Percentiles rank a stretch among this genome's conserved stretches.
phyloP scores from a whole-genome alignment of 768 basidiomycete genomes.

The Lactarius trivialis region DNA sequence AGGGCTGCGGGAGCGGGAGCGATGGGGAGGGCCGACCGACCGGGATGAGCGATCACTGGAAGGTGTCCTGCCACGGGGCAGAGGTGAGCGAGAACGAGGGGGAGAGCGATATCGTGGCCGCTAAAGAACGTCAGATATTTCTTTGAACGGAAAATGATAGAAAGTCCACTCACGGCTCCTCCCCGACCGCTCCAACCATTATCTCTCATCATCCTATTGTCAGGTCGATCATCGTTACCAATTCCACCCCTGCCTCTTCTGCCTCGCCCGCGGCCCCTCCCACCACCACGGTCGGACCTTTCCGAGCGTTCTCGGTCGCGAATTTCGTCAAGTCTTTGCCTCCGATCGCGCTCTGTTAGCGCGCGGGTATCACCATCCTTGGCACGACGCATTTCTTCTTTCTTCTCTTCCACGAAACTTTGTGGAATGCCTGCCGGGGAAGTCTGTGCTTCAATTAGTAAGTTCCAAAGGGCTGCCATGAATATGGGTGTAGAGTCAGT shows the following conservation, averaged over 20 bases:
- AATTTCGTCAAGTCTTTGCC: slow-evolving; percentile 62
- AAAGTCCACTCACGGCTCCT: slow-evolving; percentile 40
- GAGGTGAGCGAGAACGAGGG: slow-evolving; percentile 32
- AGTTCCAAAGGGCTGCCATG: slow-evolving; percentile 83
- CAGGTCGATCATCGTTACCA: slow-evolving; percentile 38
- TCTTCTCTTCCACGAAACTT: slow-evolving; percentile 88
- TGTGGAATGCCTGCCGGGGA: slow-evolving; percentile 85
- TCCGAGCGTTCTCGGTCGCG: slow-evolving; percentile 52
- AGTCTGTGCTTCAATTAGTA: slow-evolving; percentile 89
- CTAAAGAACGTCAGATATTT: slow-evolving; percentile 23
- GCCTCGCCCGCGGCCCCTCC: slow-evolving; percentile 54
- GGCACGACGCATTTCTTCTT: slow-evolving; percentile 77
- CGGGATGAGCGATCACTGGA: slow-evolving; percentile 34
- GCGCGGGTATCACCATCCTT: slow-evolving; percentile 56
- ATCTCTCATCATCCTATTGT: slow-evolving; percentile 41
- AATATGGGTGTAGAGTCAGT: slow-evolving; percentile 80
- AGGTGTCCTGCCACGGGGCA: slow-evolving; percentile 29
- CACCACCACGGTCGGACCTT: slow-evolving; percentile 40
- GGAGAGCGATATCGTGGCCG: slow-evolving; percentile 39
- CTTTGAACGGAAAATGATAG: slow-evolving; percentile 12
- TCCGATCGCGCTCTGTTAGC: slow-evolving; percentile 64
- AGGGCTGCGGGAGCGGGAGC: slow-evolving; percentile 26
- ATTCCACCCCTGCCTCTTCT: slow-evolving; percentile 41
- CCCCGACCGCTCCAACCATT: slow-evolving; percentile 65
- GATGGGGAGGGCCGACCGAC: slow-evolving; percentile 35